Evolutionary conservation across 306 rosid genomes (phyloP).

Genomic region (Quercus cerris): DNA sequence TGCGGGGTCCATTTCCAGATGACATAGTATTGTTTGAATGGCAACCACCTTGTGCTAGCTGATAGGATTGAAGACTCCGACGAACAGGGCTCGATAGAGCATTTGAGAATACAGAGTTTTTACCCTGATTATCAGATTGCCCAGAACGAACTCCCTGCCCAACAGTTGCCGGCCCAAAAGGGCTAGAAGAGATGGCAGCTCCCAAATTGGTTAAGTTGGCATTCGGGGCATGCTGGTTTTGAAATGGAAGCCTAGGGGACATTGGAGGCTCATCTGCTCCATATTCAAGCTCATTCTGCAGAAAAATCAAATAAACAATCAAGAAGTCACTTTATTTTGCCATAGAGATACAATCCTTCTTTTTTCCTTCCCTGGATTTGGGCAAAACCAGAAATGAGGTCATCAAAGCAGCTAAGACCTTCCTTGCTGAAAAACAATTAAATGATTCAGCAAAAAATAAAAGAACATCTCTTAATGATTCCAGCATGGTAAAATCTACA

Average conservation of each 20-base stretch:
- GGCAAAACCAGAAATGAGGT: background rate
- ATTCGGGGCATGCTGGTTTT: constrained; percentile 46
- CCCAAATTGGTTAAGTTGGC: constrained; percentile 36
- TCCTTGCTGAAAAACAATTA: background rate
- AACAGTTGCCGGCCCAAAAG: constrained; percentile 26
- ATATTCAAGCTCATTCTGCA: constrained; percentile 68
- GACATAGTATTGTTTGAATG: constrained; percentile 36
- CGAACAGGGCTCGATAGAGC: constrained; percentile 76
- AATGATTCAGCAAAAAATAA: background rate
- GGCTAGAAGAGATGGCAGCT: constrained; percentile 30
- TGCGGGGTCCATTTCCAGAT: constrained; percentile 48
- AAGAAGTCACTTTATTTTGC: background rate
- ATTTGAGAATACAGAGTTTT: constrained; percentile 65
- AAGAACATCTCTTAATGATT: background rate
- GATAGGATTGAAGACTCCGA: constrained; percentile 62
- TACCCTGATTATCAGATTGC: constrained; percentile 52
- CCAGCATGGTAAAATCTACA: background rate
- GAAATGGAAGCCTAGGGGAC: constrained; percentile 59
- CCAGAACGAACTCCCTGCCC: constrained; percentile 58
- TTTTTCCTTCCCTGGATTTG: background rate
- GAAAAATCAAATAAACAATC: constrained; percentile 6
- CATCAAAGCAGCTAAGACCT: background rate
- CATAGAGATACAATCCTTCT: constrained; percentile 15
- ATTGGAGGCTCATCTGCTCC: constrained; percentile 57
- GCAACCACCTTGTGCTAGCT: constrained; percentile 53